Base-by-base conservation (phyloP, 2,329 filamentous ascomycete species). In the Thielaviopsis populi region DNA sequence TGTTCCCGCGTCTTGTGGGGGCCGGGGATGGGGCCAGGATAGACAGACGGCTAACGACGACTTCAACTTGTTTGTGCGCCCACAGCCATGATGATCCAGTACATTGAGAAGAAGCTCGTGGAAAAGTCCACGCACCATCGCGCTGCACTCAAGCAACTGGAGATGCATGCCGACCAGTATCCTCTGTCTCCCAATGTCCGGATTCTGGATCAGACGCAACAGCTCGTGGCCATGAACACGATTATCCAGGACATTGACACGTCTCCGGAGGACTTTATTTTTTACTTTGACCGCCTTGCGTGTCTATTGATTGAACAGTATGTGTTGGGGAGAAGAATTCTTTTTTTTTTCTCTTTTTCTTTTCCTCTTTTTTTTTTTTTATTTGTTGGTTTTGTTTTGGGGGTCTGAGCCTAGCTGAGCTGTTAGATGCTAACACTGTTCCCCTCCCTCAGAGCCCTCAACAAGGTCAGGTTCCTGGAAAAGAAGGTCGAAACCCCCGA, bases 261-360 rank as follows among this genome's bases (percentile, higher is more conserved):
- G 0, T 78, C 81, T 6, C 82, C 89, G 50, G 92, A 96, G 71
- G 91, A 97, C 69, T 97, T 96, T 72, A 89, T 96, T 67, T 97
- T 97, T 75, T 97, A 97, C 75, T 96, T 97, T 73, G 91, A 99
- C 74, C 83, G 94, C 43, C 78, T 97, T 43, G 84, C 89, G 1
- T 84, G 88, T n/a, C 78, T 96, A 62, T 79, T 97, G 30, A 83
- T 97, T 58, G 92, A 97, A 73, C 78, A 84, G 82, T 86, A 74
- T 66, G 80, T 64, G 37, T 13, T 3, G 8, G 33, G n/a, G n/a
- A n/a, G n/a, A n/a, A n/a, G n/a, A n/a, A n/a, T 6, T 8, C 33
- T 37, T 37, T 37, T 37, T 37, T 37, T 33, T 33, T 33, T 33
- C 7, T 33, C 30, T 33, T 33, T 33, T 33, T 33, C 7, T 33